Evolutionary conservation across 768 basidiomycete genomes (phyloP), one percentile per base, ranked within the genome.

Genomic region (Hericium erinaceus): DNA sequence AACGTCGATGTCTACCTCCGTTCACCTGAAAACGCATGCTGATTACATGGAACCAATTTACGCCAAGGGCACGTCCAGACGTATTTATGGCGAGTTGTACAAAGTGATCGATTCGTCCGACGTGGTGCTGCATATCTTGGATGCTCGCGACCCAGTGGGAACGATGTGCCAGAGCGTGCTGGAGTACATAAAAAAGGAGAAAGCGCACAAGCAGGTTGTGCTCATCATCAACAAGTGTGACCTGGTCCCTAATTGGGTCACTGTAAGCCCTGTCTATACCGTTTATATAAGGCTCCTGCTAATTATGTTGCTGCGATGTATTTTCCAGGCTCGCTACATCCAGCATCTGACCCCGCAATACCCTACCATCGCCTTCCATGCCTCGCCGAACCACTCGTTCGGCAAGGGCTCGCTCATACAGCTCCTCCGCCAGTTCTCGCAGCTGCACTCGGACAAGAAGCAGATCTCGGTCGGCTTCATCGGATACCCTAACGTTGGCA

Each of bases 41-140:
- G 87, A 91, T 65, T 80, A 81, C 65, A 84, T 86, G 64, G 94
- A 95, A 64, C 92, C 94, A 10, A 92, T 95, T 58, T 97, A 93
- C 66, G 82, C 87, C 53, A 98, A 98, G 71, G 95, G 95, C 39
- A 98, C 95, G 1, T 95, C 93, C 11, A 80, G 89, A 39, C 85
- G 95, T 20, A 99, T 99, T 60, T 98, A 97, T 72, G 95, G 94
- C 58, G 95, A 99, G 70, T 76, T 98, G 7, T 98, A 99, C 80
- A 99, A 99, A 72, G 95, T 99, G 62, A 93, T 99, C 67, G 97
- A 99, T 70, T 99, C 95, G 2, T 95, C 93, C 7, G 95, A 99
- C 67, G 92, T 98, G 44, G 81, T 99, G 58, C 79, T 99, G 38
- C 95, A 99, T 68, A 82, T 99, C 53, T 76, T 99, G 60, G 95